Percentiles rank a stretch among this genome's conserved stretches.
These are phyloP conservation scores for Fusarium guadeloupense DNA, from an alignment of 2,329 filamentous ascomycete genomes.

Conservation along the genomic window DNA sequence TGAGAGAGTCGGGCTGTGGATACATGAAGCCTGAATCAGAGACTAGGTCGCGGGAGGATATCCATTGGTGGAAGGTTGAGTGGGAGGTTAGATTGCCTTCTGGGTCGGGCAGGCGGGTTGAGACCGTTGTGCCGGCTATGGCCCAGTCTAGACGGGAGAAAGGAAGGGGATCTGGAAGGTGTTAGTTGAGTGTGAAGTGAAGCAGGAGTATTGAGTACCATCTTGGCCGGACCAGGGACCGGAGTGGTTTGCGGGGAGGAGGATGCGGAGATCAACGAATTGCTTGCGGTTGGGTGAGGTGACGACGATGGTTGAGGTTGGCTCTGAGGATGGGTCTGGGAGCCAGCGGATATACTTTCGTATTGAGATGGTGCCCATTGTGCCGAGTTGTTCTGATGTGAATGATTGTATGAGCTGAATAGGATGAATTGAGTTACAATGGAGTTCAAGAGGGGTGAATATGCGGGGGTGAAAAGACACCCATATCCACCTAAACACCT, in stretches of 20 bases:
- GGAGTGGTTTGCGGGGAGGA: constrained; percentile 44
- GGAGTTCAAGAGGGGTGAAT: too few species aligned
- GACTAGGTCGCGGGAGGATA: constrained; percentile 62
- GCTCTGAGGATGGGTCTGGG: constrained; percentile 61
- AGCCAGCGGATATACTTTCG: constrained; percentile 69
- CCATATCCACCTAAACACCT: background rate
- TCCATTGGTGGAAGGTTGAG: constrained; percentile 66
- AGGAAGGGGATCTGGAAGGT: constrained; percentile 28
- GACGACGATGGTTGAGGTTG: constrained; percentile 71
- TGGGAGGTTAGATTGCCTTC: constrained; percentile 44
- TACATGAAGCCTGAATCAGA: constrained; percentile 68
- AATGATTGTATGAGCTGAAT: background rate
- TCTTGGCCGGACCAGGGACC: constrained; percentile 29
- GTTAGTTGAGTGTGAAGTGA: background rate
- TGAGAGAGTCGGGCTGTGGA: constrained; percentile 50
- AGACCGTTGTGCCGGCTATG: constrained; percentile 66
- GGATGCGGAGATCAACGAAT: constrained; percentile 71
- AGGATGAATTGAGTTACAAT: background rate
- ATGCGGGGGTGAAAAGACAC: background rate
- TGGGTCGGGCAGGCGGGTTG: constrained; percentile 42
- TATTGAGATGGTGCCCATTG: constrained; percentile 63
- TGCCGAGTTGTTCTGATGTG: background rate
- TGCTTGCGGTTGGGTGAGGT: constrained; percentile 64
- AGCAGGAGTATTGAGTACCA: constrained; percentile 7
- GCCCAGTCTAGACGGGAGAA: constrained; percentile 68